Percentiles rank a stretch among this genome's conserved stretches.
Conservation (phyloP, 805 yeast species). For the Limtongozyma cylindracea region DNA sequence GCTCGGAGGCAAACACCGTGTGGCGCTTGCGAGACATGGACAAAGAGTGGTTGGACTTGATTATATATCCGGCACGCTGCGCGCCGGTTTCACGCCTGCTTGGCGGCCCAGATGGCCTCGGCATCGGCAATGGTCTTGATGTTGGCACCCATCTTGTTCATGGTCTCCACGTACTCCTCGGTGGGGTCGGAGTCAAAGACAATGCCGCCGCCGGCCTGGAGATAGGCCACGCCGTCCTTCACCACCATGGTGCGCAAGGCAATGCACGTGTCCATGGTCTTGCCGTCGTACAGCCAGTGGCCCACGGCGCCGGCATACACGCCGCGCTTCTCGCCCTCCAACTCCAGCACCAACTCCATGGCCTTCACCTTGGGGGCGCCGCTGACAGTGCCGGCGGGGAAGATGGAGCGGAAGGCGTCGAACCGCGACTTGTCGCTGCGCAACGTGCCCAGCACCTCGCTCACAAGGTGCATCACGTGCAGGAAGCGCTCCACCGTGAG, state of each 20-base stretch:
- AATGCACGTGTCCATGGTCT: constrained; percentile 90
- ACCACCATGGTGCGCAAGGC: constrained; percentile 93
- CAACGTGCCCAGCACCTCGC: constrained; percentile 82
- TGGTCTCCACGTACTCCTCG: constrained; percentile 88
- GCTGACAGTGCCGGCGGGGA: constrained; percentile 97
- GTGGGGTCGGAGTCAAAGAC: constrained; percentile 86
- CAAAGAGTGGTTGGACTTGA: no score
- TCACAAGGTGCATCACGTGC: constrained; percentile 91
- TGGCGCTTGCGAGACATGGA: no score
- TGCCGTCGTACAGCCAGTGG: constrained; percentile 90
- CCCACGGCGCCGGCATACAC: constrained; percentile 99
- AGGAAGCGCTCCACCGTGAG: constrained; percentile 82
- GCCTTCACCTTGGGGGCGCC: constrained; percentile 98
- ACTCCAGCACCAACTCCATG: constrained; percentile 78
- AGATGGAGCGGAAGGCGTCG: constrained; percentile 92
- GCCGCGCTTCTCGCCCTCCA: constrained; percentile 84
- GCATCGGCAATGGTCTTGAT: constrained; percentile 81
- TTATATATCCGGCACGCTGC: no score
- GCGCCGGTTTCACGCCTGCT: no score
- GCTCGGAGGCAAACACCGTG: no score
- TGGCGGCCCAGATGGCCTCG: constrained; percentile 63
- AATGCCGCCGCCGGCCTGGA: constrained; percentile 99
- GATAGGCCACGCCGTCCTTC: constrained; percentile 71
- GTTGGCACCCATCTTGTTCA: constrained; percentile 93
- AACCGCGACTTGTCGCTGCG: constrained; percentile 70